Conservation (phyloP, 352 stramenopile genomes). For the Peronospora farinosa region DNA sequence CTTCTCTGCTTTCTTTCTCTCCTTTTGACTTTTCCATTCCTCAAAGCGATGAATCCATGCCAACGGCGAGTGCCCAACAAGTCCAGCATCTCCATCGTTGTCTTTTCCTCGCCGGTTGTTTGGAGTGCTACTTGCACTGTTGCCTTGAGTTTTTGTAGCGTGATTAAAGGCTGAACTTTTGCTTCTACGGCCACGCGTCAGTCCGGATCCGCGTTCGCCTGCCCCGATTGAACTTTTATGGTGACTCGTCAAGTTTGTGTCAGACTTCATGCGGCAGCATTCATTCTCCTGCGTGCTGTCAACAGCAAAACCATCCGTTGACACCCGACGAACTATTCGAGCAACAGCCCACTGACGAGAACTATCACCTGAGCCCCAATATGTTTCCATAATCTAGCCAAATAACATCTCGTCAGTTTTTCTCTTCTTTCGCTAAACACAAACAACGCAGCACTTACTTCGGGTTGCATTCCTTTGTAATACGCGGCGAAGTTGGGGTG, state of each 20-base stretch:
- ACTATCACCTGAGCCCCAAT: constrained; percentile 63
- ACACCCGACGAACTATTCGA: constrained; percentile 41
- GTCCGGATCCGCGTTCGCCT: constrained; percentile 16
- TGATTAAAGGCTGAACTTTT: constrained; percentile 66
- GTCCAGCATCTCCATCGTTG: constrained; percentile 35
- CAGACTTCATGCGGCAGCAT: constrained; percentile 32
- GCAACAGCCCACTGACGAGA: constrained; percentile 55
- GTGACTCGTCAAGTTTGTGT: constrained; percentile 24
- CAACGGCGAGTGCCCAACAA: constrained; percentile 51
- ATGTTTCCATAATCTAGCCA: constrained; percentile 34
- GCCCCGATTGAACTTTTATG: constrained; percentile 6
- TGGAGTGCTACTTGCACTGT: constrained; percentile 18
- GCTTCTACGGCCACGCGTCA: constrained; percentile 45
- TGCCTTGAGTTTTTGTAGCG: constrained; percentile 25
- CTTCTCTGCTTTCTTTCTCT: constrained; percentile 74
- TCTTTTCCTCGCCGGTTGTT: constrained; percentile 10
- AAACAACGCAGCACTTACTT: constrained; percentile 22
- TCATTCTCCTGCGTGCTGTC: constrained; percentile 34
- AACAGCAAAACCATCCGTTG: constrained; percentile 21
- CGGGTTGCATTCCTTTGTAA: constrained; percentile 39
- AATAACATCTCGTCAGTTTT: not conserved
- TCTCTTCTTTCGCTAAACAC: not conserved
- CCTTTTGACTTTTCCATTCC: constrained; percentile 75
- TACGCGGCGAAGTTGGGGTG: constrained; percentile 55
- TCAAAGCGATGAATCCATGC: constrained; percentile 77